phyloP scores from a whole-genome alignment of 495 filamentous ascomycete species.

The Podospora tetraspora region DNA sequence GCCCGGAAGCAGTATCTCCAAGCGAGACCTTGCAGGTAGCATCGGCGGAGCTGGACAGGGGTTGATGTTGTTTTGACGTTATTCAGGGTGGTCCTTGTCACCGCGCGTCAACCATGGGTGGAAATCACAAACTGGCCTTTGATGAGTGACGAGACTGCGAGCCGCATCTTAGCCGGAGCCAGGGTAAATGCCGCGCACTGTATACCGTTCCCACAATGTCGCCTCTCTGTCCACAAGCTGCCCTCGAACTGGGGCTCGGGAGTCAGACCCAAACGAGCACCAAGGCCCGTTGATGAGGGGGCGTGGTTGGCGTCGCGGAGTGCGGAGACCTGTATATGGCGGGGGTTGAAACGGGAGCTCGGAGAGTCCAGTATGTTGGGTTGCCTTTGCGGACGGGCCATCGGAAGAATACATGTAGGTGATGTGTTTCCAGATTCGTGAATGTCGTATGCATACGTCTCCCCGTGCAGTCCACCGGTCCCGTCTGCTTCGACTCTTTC shows the following conservation, averaged over 20 bases:
- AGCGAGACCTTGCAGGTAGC: background rate
- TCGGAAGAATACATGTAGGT: background rate
- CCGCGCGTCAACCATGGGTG: too few relatives aligned
- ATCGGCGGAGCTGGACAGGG: background rate
- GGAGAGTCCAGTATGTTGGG: background rate
- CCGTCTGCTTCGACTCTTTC: background rate
- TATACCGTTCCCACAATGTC: background rate
- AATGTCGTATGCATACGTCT: background rate
- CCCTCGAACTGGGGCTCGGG: background rate
- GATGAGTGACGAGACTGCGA: background rate
- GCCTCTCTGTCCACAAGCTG: background rate
- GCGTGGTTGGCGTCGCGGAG: background rate
- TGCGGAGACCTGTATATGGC: background rate
- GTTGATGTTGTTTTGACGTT: background rate
- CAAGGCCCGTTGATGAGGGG: background rate
- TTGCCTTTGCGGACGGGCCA: background rate
- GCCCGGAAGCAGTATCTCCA: background rate
- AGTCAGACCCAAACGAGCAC: background rate
- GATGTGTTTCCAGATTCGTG: background rate
- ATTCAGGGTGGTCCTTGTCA: background rate
- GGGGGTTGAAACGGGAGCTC: background rate
- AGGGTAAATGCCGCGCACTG: background rate
- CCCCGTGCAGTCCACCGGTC: background rate
- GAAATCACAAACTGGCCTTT: background rate
- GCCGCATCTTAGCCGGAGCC: background rate